phyloP scores from a whole-genome alignment of 164 flowering plant genomes.

The Piper betle region DNA sequence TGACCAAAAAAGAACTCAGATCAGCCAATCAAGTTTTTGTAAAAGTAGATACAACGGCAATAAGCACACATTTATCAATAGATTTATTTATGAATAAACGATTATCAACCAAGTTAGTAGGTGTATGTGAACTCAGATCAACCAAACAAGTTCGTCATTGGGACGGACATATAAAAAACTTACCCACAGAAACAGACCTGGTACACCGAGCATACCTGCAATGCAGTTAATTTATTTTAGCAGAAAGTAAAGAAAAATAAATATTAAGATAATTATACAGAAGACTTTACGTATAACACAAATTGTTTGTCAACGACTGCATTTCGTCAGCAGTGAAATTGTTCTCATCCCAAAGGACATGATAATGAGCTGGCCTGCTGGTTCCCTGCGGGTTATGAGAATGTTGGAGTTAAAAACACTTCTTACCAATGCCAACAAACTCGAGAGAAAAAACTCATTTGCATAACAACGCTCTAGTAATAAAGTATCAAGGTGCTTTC shows the following conservation, averaged over 20 bases:
- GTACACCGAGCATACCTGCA: slow-evolving; percentile 88
- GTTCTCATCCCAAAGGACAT: slow-evolving; percentile 74
- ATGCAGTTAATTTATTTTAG: neutral
- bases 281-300: slow-evolving; percentile 53
- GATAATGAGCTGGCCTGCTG: slow-evolving; percentile 71
- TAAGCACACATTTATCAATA: too few relatives aligned
- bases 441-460: too few relatives aligned
- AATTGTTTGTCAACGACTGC: slow-evolving; percentile 58
- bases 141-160: neutral
- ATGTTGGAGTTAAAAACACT: neutral
- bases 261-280: neutral
- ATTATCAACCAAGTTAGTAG: too few relatives aligned
- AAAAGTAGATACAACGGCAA: too few relatives aligned
- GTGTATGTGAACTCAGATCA: too few relatives aligned
- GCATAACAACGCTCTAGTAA: too few relatives aligned
- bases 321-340: slow-evolving; percentile 57
- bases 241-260: neutral
- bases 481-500: too few relatives aligned
- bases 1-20: slow-evolving; percentile 4
- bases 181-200: slow-evolving; percentile 80
- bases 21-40: too few relatives aligned
- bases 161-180: neutral
- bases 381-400: slow-evolving; percentile 40
- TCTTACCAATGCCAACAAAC: too few relatives aligned
- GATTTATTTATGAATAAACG: too few relatives aligned